A percentile compares a stretch with the other conserved stretches of the same genome.
These are phyloP conservation scores for Ascomycota sp. DNA, from an alignment of 2,329 filamentous ascomycete genomes.

Conservation along the genomic window DNA sequence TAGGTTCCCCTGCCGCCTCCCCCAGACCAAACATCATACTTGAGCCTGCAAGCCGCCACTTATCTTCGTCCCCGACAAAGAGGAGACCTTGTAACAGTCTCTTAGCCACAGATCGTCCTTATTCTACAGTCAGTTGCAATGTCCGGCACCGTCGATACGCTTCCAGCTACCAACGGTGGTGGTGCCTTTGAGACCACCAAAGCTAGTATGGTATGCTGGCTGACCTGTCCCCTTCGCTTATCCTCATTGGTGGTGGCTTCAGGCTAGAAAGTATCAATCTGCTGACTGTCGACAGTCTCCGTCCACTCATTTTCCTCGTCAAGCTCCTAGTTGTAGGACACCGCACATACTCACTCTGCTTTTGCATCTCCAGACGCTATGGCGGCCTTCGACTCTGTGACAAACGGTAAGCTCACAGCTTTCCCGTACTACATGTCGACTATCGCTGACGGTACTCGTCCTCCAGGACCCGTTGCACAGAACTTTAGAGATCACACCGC, in stretches of 20 bases:
- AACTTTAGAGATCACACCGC: conserved; percentile 34
- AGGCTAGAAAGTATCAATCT: conserved; percentile 1
- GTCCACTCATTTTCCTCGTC: background rate
- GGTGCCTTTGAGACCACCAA: conserved; percentile 25
- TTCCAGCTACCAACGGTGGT: conserved; percentile 22
- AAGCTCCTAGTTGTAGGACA: background rate
- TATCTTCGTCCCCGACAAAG: too few species aligned
- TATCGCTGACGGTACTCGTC: background rate
- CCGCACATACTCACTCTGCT: background rate
- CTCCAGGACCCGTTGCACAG: conserved; percentile 34
- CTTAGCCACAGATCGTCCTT: too few species aligned
- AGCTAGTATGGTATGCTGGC: conserved; percentile 29
- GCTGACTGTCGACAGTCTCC: conserved; percentile 5
- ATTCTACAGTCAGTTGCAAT: too few species aligned
- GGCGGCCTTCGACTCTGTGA: conserved; percentile 25
- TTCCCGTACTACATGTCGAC: background rate
- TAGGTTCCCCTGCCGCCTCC: too few species aligned
- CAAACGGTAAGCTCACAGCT: conserved; percentile 17
- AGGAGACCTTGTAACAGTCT: too few species aligned
- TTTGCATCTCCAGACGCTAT: conserved; percentile 25
- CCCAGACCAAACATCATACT: too few species aligned
- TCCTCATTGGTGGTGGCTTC: background rate
- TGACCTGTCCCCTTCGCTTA: background rate
- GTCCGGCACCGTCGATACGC: too few species aligned
- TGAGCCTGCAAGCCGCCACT: too few species aligned